Percentiles rank a stretch among this genome's conserved stretches.
Evolutionary conservation across 176 grass and related monocot genomes (phyloP).

Genomic region (Oryza rufipogon): DNA sequence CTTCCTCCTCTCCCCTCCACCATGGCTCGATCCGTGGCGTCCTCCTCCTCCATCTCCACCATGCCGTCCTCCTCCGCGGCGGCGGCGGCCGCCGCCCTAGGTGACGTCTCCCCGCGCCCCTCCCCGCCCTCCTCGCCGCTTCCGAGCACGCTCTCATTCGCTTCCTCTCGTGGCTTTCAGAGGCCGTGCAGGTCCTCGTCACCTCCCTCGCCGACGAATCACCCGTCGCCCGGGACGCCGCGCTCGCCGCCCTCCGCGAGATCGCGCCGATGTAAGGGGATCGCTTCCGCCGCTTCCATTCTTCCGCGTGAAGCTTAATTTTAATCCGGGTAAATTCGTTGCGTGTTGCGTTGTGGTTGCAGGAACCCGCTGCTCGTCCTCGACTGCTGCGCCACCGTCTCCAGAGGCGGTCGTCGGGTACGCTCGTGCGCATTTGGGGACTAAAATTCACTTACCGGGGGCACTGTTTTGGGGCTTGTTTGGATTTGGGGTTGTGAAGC

Average conservation of each 20-base stretch:
- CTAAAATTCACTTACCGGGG: not conserved
- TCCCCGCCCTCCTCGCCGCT: not conserved
- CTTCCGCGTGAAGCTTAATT: constrained; percentile 1
- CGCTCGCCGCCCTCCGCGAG: constrained; percentile 73
- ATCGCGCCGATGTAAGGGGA: constrained; percentile 81
- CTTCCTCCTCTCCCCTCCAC: not conserved
- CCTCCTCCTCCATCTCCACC: constrained; percentile 20
- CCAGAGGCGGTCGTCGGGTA: constrained; percentile 76
- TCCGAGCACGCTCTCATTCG: constrained; percentile 1
- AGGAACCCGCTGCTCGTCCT: constrained; percentile 87
- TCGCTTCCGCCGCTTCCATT: not conserved
- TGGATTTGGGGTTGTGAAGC: not conserved
- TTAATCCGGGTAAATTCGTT: constrained; percentile 23
- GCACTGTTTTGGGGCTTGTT: not conserved
- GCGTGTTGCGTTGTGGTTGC: constrained; percentile 27
- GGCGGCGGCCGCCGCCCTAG: constrained; percentile 65
- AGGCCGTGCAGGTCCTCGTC: constrained; percentile 94
- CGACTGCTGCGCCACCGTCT: constrained; percentile 74
- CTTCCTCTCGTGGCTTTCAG: constrained; percentile 37
- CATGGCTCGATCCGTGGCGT: constrained; percentile 10
- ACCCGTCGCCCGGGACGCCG: constrained; percentile 65
- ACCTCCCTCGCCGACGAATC: constrained; percentile 86
- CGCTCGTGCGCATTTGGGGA: not conserved
- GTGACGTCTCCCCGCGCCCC: constrained; percentile 1
- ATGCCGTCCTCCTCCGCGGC: constrained; percentile 80